Base-by-base conservation (phyloP, 345 rosid species). In the Dimocarpus longan region DNA sequence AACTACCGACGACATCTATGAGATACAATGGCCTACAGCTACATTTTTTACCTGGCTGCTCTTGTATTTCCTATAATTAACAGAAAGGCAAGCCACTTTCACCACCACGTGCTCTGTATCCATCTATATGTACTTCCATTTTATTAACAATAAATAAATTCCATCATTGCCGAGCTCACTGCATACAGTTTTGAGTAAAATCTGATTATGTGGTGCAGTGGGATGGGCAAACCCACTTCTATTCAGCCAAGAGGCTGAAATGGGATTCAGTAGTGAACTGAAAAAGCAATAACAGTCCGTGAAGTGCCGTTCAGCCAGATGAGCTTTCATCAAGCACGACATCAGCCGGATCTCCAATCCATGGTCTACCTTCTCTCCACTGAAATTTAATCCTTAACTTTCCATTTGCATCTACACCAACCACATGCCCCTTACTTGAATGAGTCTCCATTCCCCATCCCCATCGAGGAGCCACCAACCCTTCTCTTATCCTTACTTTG, bases 381-480 rank as follows among this genome's bases (percentile, higher is more conserved):
- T 91, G 91, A 74, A 96, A 96, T 74, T 87, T 94, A 71, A 96
- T 91, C 79, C 97, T 92, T 78, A 96, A 66, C 82, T 93, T 96
- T 59, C 99, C 99, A 68, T 91, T 96, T 21, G 98, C 98, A 83
- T 96, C 97, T 11, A 96, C 99, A 39, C 98, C 98, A 73, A 94
- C 95, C 32, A 91, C 93, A 73, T 83, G 84, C 4, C 99, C 99
- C 84, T 89, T 93, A 85, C 99, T 96, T 37, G 94, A 89, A 79
- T 90, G 92, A 4, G 99, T 96, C 88, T 96, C 99, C 99, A 96
- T 94, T 84, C 99, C 98, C 99, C 98, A 96, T 19, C 93, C 99
- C 99, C 97, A 94, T 72, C 98, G 86, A 18, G 99, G 99, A 52
- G 91, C 80, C 62, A 87, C 90, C 81, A 96, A 79, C 67, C 93